Evolutionary conservation across 208 protist genomes (phyloP).

Genomic region (Lotmaria passim): DNA sequence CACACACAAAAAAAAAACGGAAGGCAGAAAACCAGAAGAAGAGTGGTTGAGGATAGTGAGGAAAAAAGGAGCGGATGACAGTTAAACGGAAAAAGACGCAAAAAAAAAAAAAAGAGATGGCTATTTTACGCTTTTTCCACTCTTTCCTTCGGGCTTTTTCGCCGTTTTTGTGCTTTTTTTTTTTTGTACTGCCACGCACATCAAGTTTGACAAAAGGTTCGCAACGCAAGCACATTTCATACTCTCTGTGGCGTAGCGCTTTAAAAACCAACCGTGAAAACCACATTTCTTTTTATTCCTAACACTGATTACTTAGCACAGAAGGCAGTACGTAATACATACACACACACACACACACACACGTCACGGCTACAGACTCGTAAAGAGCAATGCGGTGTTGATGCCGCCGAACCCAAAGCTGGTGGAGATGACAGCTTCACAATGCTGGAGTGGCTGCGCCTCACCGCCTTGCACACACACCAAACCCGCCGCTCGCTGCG

Average conservation of each 20-base stretch:
- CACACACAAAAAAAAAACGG: background rate
- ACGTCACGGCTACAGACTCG: constrained; percentile 35
- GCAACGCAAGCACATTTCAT: too few relatives aligned
- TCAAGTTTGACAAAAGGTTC: too few relatives aligned
- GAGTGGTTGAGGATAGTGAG: background rate
- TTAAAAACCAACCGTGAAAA: too few relatives aligned
- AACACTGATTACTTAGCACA: too few relatives aligned
- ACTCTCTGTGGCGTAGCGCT: too few relatives aligned
- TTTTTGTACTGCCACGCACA: background rate
- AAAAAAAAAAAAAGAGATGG: too few relatives aligned
- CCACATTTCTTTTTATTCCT: too few relatives aligned
- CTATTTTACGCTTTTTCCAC: background rate
- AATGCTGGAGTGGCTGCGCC: constrained; percentile 22
- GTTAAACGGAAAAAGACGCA: too few relatives aligned
- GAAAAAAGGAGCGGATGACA: background rate
- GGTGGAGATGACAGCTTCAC: constrained; percentile 90
- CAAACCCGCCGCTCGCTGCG: constrained; percentile 19
- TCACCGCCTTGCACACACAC: constrained; percentile 28
- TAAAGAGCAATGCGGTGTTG: constrained; percentile 92
- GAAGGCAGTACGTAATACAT: too few relatives aligned
- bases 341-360: too few relatives aligned
- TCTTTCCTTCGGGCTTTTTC: background rate
- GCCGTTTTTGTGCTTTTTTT: background rate
- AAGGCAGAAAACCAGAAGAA: background rate
- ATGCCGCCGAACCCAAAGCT: constrained; percentile 98